A percentile compares a stretch with the other conserved stretches of the same genome.
Evolutionary conservation across 768 basidiomycete species (phyloP).

Genomic region (Pleurotus cornucopiae): DNA sequence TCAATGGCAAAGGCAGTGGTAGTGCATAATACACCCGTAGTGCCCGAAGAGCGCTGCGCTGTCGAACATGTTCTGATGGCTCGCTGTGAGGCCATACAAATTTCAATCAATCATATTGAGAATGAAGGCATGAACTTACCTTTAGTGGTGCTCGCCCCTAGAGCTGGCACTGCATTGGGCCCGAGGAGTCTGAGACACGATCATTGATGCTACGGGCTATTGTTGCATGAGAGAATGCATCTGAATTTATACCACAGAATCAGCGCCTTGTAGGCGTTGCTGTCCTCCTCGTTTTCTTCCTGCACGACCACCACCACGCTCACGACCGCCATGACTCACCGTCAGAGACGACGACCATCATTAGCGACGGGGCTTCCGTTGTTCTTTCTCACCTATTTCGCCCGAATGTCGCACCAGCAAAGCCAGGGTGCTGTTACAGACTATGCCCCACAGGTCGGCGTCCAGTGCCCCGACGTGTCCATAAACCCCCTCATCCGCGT

Average conservation of each 20-base stretch:
- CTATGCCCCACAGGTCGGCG: conserved; percentile 49
- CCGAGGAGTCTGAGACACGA: neutral
- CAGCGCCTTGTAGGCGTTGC: neutral
- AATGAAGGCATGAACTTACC: neutral
- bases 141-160: neutral
- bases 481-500: conserved; percentile 44
- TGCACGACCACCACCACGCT: neutral
- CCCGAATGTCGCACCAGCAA: conserved; percentile 12
- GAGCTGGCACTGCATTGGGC: neutral
- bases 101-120: too few relatives aligned
- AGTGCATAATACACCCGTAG: too few relatives aligned
- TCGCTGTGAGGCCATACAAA: too few relatives aligned
- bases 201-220: neutral
- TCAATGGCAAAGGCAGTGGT: too few relatives aligned
- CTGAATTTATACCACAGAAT: neutral
- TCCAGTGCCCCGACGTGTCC: conserved; percentile 48
- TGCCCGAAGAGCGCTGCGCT: too few relatives aligned
- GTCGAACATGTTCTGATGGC: too few relatives aligned
- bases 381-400: conserved; percentile 9
- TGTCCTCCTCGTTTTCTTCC: neutral
- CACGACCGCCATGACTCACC: neutral
- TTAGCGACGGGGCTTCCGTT: conserved; percentile 11
- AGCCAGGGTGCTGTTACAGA: conserved; percentile 30
- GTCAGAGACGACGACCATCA: conserved; percentile 2
- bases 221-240: neutral